Base-by-base conservation (phyloP, 495 filamentous ascomycete species). In the Cercophora scortea region DNA sequence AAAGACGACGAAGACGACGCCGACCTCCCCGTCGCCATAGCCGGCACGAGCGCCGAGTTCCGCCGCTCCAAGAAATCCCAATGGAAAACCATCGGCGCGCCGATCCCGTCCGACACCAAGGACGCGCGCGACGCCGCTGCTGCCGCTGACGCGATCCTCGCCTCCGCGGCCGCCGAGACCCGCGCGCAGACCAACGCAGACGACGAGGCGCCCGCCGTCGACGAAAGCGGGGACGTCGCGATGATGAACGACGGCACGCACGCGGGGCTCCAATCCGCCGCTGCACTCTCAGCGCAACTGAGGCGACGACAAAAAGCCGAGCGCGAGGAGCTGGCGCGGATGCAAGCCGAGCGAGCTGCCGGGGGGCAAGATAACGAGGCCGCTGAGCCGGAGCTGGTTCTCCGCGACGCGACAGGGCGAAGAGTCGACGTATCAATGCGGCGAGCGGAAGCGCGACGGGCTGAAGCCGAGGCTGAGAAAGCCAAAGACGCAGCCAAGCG, bases 401-500 rank as follows among this genome's bases (percentile, higher is more conserved):
- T 96, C 62, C 85, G 93, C 46, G 93, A 98, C 73, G 93, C 93
- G 10, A 90, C 85, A 3, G 93, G 93, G 3, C 80, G 91, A 16
- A 84, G 95, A 11, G 88, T 97, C 54, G 94, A 97, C 61, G 84
- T 95, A 8, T 80, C 84, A 2, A 88, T 96, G 86, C 86, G 87
- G 65, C 78, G 92, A 4, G 90, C 90, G 12, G 92, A 96, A 65
- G 84, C 88, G 32, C 75, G 90, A 6, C 77, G 79, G 38, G 83
- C 83, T 46, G 82, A 82, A 9, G 83, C 88, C 51, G 88, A 89
- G 63, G 86, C 86, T 32, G 80, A 77, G 40, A 64, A 73, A 17
- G 82, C 84, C 58, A 80, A 86, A 59, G 66, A 70, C 41, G 79
- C 79, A 43, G 80, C 79, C 51, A 68, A 76, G 40, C 81, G 87